Evolutionary conservation across 202 grass and related monocot species (phyloP).

Genomic region (Brachypodium distachyon): DNA sequence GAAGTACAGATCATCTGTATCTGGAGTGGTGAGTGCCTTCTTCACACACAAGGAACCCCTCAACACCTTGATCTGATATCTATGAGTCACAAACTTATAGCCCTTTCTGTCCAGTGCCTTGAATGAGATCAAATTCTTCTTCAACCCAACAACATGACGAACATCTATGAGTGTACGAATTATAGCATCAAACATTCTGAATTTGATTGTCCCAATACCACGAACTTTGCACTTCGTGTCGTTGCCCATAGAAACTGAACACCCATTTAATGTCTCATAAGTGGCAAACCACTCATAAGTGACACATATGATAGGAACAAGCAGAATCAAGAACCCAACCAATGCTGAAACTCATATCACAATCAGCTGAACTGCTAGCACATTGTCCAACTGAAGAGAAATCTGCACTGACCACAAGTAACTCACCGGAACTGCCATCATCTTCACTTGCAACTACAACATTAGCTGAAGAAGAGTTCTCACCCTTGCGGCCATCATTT

Average conservation of each 20-base stretch:
- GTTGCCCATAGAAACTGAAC: neutral
- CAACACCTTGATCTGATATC: neutral
- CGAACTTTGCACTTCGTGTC: neutral
- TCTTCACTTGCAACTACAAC: neutral
- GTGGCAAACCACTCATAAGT: neutral
- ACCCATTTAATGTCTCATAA: too few relatives aligned
- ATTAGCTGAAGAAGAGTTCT: neutral
- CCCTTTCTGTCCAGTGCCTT: too few relatives aligned
- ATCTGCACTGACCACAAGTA: neutral
- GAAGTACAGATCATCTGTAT: neutral
- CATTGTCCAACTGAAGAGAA: neutral
- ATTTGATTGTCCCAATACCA: neutral
- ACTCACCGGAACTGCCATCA: neutral
- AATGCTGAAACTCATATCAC: too few relatives aligned
- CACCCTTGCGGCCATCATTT: neutral
- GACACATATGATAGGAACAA: too few relatives aligned
- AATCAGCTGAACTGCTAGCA: too few relatives aligned
- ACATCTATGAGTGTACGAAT: neutral
- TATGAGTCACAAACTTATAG: neutral
- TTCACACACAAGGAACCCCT: neutral
- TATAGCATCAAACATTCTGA: neutral
- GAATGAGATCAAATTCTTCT: constrained; percentile 14
- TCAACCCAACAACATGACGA: neutral
- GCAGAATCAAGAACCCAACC: too few relatives aligned
- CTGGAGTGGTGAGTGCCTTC: too few relatives aligned